These are phyloP conservation scores for Sorghum bicolor DNA, from an alignment of 176 grass and related monocot species.

Conservation along the genomic window Sorghum_bicolor_NCBIv3 NC_012875.2:50364001-50364500, in stretches of 20 bases:
- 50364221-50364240: neutral
- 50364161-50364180: constrained; percentile 26
- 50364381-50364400: neutral
- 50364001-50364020: constrained; percentile 25
- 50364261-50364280: neutral
- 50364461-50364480: neutral
- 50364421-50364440: neutral
- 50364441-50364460: neutral
- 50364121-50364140: neutral
- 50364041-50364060: neutral
- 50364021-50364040: neutral
- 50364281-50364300: neutral
- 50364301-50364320: neutral
- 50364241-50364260: neutral
- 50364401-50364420: neutral
- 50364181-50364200: constrained; percentile 21
- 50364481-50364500: constrained; percentile 17
- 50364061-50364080: neutral
- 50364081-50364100: neutral
- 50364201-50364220: constrained; percentile 1
- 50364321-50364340: neutral
- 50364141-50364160: neutral
- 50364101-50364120: neutral
- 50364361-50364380: neutral
- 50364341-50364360: neutral